Evolutionary conservation across 208 protist genomes (phyloP).

Genomic region (Blastocrithidia nonstop): DNA sequence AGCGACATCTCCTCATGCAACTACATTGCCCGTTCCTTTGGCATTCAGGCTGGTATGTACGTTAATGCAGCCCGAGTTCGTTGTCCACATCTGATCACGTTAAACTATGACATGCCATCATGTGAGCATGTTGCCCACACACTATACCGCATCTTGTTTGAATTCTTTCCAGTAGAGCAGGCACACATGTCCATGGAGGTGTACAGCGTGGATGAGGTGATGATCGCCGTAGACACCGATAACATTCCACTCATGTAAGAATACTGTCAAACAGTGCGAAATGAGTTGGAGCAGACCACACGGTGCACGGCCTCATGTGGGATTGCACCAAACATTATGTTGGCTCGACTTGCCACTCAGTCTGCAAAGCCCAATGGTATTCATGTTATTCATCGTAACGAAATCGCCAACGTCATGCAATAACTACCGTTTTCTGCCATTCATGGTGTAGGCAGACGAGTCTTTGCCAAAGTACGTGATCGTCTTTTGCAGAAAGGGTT

Average conservation of each 20-base stretch:
- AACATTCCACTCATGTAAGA: constrained; percentile 21
- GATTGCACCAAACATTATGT: constrained; percentile 73
- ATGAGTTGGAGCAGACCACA: constrained; percentile 25
- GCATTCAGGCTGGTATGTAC: constrained; percentile 87
- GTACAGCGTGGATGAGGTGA: constrained; percentile 81
- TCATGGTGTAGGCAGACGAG: constrained; percentile 52
- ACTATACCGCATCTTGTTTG: constrained; percentile 67
- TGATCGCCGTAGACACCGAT: constrained; percentile 61
- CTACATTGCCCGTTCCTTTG: constrained; percentile 77
- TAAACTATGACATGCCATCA: constrained; percentile 82
- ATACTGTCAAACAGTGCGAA: constrained; percentile 42
- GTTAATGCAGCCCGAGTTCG: constrained; percentile 57
- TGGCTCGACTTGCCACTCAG: constrained; percentile 55
- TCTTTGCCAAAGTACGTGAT: constrained; percentile 44
- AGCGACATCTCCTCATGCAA: constrained; percentile 89
- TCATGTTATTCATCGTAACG: constrained; percentile 16
- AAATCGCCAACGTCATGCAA: constrained; percentile 22
- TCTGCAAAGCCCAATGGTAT: constrained; percentile 66
- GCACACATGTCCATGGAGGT: constrained; percentile 67
- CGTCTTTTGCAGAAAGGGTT: too few relatives aligned
- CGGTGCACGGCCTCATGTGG: constrained; percentile 74
- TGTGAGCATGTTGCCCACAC: constrained; percentile 40
- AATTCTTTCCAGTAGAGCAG: constrained; percentile 19
- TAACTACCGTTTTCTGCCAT: constrained; percentile 36
- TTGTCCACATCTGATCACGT: constrained; percentile 74